Conservation (phyloP, 768 basidiomycete species). For the Boletus vermiculosoides region DNA sequence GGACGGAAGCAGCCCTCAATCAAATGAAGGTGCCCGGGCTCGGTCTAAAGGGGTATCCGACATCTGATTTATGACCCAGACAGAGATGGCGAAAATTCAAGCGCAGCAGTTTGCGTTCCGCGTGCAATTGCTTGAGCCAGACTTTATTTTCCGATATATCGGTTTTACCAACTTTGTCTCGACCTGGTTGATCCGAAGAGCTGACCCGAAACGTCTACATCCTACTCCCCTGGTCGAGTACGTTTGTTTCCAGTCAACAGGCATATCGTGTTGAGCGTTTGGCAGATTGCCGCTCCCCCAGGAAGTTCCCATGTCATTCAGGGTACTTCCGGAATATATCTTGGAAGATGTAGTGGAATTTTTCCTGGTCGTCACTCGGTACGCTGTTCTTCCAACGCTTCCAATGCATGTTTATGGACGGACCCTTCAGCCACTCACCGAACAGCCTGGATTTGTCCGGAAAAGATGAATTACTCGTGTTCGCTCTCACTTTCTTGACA, state of each 20-base stretch:
- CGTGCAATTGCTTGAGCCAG: constrained; percentile 84
- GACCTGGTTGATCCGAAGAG: constrained; percentile 89
- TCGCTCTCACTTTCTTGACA: constrained; percentile 86
- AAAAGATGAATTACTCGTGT: constrained; percentile 82
- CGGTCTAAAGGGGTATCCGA: neutral
- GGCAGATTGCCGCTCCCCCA: constrained; percentile 80
- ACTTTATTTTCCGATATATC: constrained; percentile 73
- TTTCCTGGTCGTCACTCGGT: constrained; percentile 82
- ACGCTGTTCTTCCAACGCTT: constrained; percentile 22
- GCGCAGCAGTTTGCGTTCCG: constrained; percentile 79
- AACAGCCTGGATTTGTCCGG: constrained; percentile 82
- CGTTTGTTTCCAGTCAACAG: constrained; percentile 27
- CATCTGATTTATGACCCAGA: constrained; percentile 37
- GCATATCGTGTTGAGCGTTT: constrained; percentile 5
- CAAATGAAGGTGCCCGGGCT: constrained; percentile 60
- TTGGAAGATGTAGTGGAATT: constrained; percentile 93
- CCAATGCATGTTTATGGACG: neutral
- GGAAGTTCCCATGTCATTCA: constrained; percentile 82
- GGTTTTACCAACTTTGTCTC: constrained; percentile 89
- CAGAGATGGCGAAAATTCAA: constrained; percentile 66
- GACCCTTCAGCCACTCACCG: constrained; percentile 53
- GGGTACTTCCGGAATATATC: constrained; percentile 89
- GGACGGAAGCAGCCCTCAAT: constrained; percentile 75
- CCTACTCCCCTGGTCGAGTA: constrained; percentile 69
- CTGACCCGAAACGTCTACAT: constrained; percentile 76